Percentiles rank a stretch among this genome's conserved stretches.
Evolutionary conservation across 768 basidiomycete species (phyloP).

Genomic region (Rubroboletus satanas): DNA sequence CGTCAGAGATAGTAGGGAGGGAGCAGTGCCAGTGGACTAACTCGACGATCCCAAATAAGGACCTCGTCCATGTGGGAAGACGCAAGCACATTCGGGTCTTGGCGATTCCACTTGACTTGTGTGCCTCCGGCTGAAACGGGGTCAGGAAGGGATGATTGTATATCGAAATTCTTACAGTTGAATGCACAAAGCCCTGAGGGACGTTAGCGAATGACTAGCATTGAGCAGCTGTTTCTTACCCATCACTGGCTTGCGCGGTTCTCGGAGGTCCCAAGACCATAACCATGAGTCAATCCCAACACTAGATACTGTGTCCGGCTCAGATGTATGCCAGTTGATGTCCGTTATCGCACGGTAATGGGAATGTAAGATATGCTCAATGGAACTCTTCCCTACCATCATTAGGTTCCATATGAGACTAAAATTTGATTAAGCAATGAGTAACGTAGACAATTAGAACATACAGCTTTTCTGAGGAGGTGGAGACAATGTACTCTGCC

Average conservation of each 20-base stretch:
- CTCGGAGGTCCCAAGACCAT: slow-evolving; percentile 89
- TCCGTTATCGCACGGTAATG: slow-evolving; percentile 97
- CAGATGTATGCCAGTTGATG: slow-evolving; percentile 92
- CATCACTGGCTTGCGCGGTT: slow-evolving; percentile 65
- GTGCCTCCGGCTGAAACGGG: slow-evolving; percentile 69
- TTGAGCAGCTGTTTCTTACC: slow-evolving; percentile 32
- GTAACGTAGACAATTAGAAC: slow-evolving; percentile 21
- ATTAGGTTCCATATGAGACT: slow-evolving; percentile 95
- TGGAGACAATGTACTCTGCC: slow-evolving; percentile 81
- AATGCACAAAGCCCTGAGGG: slow-evolving; percentile 52
- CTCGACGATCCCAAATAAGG: slow-evolving; percentile 91
- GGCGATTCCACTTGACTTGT: slow-evolving; percentile 96
- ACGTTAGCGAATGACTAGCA: background rate
- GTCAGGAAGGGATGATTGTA: background rate
- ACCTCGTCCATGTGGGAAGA: slow-evolving; percentile 87
- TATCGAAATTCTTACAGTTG: slow-evolving; percentile 38
- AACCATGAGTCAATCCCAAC: slow-evolving; percentile 93
- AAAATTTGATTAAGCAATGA: background rate
- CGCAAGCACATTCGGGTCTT: slow-evolving; percentile 81
- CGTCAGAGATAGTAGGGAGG: slow-evolving; percentile 4
- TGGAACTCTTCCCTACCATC: slow-evolving; percentile 67
- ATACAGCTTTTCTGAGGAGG: slow-evolving; percentile 84
- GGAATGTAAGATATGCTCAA: slow-evolving; percentile 79
- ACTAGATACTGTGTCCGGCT: slow-evolving; percentile 83
- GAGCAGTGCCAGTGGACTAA: slow-evolving; percentile 34